These are phyloP conservation scores for Spinellus fusiger DNA, from an alignment of 192 early-diverging fungal genomes.

Conservation along the genomic window DNA sequence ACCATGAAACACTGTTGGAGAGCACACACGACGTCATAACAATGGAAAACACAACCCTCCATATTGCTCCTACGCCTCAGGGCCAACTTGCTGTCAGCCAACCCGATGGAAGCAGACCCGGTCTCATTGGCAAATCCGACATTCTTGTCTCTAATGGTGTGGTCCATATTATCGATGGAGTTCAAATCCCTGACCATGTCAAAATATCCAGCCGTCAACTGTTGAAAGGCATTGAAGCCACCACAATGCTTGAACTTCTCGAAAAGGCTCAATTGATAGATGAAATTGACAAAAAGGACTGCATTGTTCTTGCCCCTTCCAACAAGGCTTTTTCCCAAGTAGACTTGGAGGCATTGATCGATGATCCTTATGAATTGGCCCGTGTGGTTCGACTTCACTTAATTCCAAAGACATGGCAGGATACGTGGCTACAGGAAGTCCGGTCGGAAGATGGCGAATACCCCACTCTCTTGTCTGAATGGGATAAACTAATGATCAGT, in stretches of 20 bases:
- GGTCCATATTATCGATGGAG: constrained; percentile 36
- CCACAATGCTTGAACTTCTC: constrained; percentile 32
- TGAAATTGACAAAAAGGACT: constrained; percentile 25
- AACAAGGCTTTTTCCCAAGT: constrained; percentile 44
- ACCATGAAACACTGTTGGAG: constrained; percentile 29
- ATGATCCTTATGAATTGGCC: constrained; percentile 38
- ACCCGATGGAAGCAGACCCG: not conserved
- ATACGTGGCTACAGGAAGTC: not conserved
- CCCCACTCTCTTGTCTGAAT: constrained; percentile 6
- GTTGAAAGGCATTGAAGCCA: constrained; percentile 37
- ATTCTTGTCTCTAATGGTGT: constrained; percentile 42
- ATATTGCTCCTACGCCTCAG: constrained; percentile 16
- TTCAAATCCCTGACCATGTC: constrained; percentile 37
- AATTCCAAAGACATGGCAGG: constrained; percentile 36
- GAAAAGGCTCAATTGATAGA: constrained; percentile 33
- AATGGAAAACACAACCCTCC: constrained; percentile 31
- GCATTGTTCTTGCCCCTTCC: constrained; percentile 43
- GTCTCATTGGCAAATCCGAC: constrained; percentile 18
- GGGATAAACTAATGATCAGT: constrained; percentile 10
- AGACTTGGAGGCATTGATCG: constrained; percentile 21
- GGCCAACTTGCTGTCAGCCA: not conserved
- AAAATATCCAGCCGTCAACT: constrained; percentile 38
- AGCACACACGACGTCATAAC: constrained; percentile 24
- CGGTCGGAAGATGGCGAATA: constrained; percentile 4
- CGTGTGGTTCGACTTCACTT: constrained; percentile 57